A percentile compares a stretch with the other conserved stretches of the same genome.
phyloP scores from a whole-genome alignment of 2,329 filamentous ascomycete species.

The Arthrobotrys musiformis region DNA sequence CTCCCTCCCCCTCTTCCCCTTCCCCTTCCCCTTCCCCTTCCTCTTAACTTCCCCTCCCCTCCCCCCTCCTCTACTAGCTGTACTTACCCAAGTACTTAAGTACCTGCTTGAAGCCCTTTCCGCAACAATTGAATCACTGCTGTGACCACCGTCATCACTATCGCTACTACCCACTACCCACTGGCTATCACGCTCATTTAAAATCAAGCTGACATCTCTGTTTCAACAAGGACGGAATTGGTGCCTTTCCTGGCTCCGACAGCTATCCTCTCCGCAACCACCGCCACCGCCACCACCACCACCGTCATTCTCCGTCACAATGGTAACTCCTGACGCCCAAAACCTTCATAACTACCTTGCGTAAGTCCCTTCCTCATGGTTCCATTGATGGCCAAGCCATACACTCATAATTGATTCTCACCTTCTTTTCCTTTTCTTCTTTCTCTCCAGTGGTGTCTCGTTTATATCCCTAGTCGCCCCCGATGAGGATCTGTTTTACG shows the following conservation, averaged over 20 bases:
- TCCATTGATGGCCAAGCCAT: no score
- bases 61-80: no score
- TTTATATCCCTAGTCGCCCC: constrained; percentile 60
- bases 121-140: no score
- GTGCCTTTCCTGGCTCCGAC: constrained; percentile 6
- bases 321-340: constrained; percentile 55
- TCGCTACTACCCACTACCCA: not conserved
- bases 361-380: constrained; percentile 52
- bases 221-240: constrained; percentile 25
- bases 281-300: not conserved
- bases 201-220: not conserved
- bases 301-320: constrained; percentile 32
- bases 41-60: no score
- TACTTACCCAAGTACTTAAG: not conserved
- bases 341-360: constrained; percentile 57
- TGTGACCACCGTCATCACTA: no score
- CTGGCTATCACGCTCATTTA: not conserved
- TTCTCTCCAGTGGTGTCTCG: constrained; percentile 57
- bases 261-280: not conserved
- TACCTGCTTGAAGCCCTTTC: no score
- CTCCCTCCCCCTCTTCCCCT: no score
- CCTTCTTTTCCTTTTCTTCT: not conserved
- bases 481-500: constrained; percentile 59
- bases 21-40: no score
- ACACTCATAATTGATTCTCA: no score